Conservation (phyloP, 179 eudicot genomes). For the Beta macrorhiza region DNA sequence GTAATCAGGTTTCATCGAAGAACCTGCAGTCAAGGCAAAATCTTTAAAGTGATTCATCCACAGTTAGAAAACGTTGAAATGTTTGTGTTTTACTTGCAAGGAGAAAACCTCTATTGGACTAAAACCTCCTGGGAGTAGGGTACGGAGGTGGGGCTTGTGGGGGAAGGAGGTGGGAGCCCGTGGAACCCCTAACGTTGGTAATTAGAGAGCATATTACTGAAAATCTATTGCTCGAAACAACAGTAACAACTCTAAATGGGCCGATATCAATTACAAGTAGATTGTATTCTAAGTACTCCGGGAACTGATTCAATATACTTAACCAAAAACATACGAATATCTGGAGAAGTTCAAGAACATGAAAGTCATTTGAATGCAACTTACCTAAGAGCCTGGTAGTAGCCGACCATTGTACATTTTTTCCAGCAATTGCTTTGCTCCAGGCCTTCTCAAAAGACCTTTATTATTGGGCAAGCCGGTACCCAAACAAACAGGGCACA, state of each 20-base stretch:
- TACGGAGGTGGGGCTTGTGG: too few species aligned
- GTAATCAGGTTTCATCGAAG: background rate
- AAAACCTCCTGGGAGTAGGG: too few species aligned
- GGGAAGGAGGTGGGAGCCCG: too few species aligned
- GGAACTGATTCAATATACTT: background rate
- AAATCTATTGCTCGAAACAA: background rate
- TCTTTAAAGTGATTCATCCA: background rate
- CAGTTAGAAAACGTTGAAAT: background rate
- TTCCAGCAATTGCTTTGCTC: constrained; percentile 68
- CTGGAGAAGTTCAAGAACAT: background rate
- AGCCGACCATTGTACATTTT: constrained; percentile 94
- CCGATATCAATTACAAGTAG: too few species aligned
- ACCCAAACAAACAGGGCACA: constrained; percentile 95
- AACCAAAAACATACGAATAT: background rate
- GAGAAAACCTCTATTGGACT: too few species aligned
- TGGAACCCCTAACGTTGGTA: too few species aligned
- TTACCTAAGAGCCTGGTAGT: constrained; percentile 69
- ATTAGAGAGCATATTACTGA: background rate
- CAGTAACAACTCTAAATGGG: background rate
- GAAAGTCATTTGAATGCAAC: constrained; percentile 15
- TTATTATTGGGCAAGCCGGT: constrained; percentile 96
- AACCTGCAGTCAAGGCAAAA: background rate
- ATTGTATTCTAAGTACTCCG: background rate
- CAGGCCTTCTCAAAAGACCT: constrained; percentile 95
- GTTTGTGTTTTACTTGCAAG: background rate